phyloP scores from a whole-genome alignment of 2,329 filamentous ascomycete genomes.

The Cladosporium cucumerinum region DNA sequence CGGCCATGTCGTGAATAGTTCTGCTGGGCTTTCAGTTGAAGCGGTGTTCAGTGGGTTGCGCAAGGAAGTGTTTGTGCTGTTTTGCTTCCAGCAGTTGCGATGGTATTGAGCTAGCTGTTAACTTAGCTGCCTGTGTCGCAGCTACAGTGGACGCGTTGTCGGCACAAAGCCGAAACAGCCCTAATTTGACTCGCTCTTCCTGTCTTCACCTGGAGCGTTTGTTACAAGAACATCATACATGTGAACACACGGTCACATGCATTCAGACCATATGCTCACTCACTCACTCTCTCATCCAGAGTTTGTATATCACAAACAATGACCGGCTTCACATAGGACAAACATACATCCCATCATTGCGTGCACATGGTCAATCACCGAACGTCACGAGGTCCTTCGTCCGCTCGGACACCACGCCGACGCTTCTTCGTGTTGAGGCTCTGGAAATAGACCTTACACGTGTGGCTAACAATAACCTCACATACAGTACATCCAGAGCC shows the following conservation, averaged over 20 bases:
- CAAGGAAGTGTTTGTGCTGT: background rate
- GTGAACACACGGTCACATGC: too few relatives aligned
- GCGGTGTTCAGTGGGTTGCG: background rate
- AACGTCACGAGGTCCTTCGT: background rate
- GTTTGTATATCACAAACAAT: too few relatives aligned
- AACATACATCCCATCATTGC: too few relatives aligned
- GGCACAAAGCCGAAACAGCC: background rate
- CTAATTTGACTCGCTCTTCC: background rate
- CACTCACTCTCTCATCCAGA: too few relatives aligned
- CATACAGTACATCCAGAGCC: background rate
- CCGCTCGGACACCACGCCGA: background rate
- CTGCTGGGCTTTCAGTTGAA: background rate
- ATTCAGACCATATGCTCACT: too few relatives aligned
- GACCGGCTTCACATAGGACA: too few relatives aligned
- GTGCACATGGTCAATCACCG: too few relatives aligned
- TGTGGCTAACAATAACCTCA: background rate
- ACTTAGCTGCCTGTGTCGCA: background rate
- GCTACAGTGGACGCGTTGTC: background rate
- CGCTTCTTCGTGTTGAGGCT: background rate
- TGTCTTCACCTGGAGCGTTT: background rate
- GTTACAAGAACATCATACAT: background rate
- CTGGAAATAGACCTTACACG: background rate
- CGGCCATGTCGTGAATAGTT: slow-evolving; percentile 36
- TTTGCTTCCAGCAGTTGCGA: background rate
- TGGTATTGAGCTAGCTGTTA: background rate